Conservation (phyloP, 495 filamentous ascomycete genomes). For the Penicillium odoratum region DNA sequence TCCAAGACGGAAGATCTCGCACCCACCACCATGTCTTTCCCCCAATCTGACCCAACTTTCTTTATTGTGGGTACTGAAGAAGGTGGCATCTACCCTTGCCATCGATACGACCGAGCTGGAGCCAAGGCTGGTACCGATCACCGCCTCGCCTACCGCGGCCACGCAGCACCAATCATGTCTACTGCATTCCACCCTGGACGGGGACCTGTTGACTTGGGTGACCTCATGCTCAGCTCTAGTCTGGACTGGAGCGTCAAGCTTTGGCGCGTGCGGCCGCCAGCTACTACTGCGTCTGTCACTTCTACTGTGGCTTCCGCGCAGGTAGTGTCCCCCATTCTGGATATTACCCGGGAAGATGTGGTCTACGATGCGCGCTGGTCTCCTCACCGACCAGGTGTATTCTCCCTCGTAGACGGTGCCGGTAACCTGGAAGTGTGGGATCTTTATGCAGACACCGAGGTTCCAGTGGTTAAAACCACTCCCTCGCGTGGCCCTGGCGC, state of each 20-base stretch:
- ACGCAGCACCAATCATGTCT: slow-evolving; percentile 93
- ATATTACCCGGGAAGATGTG: slow-evolving; percentile 89
- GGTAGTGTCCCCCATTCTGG: slow-evolving; percentile 70
- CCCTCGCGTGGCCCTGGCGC: slow-evolving; percentile 60
- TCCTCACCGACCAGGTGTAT: slow-evolving; percentile 86
- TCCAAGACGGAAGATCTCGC: slow-evolving; percentile 90
- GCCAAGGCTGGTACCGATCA: slow-evolving; percentile 93
- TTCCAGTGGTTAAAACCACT: slow-evolving; percentile 74
- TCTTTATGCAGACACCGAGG: slow-evolving; percentile 85
- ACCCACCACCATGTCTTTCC: slow-evolving; percentile 97
- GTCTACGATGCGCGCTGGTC: slow-evolving; percentile 97
- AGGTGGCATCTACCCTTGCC: slow-evolving; percentile 91
- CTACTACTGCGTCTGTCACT: slow-evolving; percentile 48
- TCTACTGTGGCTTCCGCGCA: slow-evolving; percentile 40
- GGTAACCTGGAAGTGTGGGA: slow-evolving; percentile 97
- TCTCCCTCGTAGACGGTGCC: slow-evolving; percentile 88
- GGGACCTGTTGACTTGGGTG: slow-evolving; percentile 91
- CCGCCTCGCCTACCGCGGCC: slow-evolving; percentile 79
- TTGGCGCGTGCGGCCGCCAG: slow-evolving; percentile 82
- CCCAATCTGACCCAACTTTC: slow-evolving; percentile 91
- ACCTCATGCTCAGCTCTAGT: slow-evolving; percentile 80
- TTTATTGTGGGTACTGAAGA: slow-evolving; percentile 97
- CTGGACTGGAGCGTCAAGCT: slow-evolving; percentile 97
- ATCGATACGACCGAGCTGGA: slow-evolving; percentile 93
- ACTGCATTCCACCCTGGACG: slow-evolving; percentile 91